These are phyloP conservation scores for Fusarium sp. DNA, from an alignment of 2,329 filamentous ascomycete species.

Conservation along the genomic window DNA sequence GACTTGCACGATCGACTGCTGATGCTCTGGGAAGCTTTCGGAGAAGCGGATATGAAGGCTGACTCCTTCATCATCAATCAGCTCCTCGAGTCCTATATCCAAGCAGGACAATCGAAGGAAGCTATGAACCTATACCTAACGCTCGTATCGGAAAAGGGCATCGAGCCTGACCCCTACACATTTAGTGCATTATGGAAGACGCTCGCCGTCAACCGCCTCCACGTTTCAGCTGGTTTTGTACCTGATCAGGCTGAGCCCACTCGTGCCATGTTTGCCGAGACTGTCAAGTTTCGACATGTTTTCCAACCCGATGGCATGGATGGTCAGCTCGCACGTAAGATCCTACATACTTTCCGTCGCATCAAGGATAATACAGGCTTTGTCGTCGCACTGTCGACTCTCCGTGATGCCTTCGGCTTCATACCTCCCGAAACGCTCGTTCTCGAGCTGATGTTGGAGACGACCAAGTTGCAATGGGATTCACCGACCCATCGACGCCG, in stretches of 20 bases:
- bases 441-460: constrained; percentile 57
- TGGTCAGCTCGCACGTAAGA: constrained; percentile 58
- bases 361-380: constrained; percentile 56
- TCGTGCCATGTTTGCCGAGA: constrained; percentile 58
- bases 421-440: constrained; percentile 56
- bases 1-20: constrained; percentile 66
- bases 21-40: constrained; percentile 69
- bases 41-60: constrained; percentile 69
- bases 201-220: constrained; percentile 60
- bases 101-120: constrained; percentile 63
- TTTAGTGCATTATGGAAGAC: constrained; percentile 74
- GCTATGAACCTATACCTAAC: constrained; percentile 65
- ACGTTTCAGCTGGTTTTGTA: constrained; percentile 43
- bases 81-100: constrained; percentile 72
- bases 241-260: constrained; percentile 47
- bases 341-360: constrained; percentile 61
- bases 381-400: constrained; percentile 55
- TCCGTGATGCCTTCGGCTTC: constrained; percentile 56
- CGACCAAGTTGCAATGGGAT: constrained; percentile 55
- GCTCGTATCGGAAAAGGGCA: constrained; percentile 58
- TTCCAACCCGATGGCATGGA: constrained; percentile 57
- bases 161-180: constrained; percentile 73
- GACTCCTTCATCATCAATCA: constrained; percentile 84
- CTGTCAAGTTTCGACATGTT: constrained; percentile 57
- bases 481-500: constrained; percentile 51